Evolutionary conservation across 1,284 basidiomycete species (phyloP), one percentile per base, ranked within the genome.

Genomic region (Boletus smithii): DNA sequence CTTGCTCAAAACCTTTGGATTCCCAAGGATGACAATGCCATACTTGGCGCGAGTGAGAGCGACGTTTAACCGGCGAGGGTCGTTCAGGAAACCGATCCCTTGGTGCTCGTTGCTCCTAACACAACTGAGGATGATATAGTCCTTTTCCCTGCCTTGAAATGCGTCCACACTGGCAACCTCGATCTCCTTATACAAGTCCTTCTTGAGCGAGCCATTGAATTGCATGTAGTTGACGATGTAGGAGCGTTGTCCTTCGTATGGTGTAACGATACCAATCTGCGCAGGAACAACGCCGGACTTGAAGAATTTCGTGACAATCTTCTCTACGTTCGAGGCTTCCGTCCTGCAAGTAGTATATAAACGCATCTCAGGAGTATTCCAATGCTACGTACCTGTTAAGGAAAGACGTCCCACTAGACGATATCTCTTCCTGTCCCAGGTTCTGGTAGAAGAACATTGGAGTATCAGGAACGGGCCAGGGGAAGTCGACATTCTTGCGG

Each of bases 401-500:
- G 80, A 97, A 99, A 8, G 95, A 98, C 0, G 97, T 99, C 40
- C 97, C 97, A 64, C 91, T 95, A 48, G 91, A 93, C 20, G 95
- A 98, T 55, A 99, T 99, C 69, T 99, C 97, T 67, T 99, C 97
- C 59, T 98, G 97, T 0, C 97, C 97, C 38, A 99, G 70, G 65
- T 99, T 99, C 76, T 98, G 95, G 72, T 98, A 97, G 76, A 99
- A 99, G 76, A 98, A 97, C 95, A 99, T 99, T 16, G 97, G 97
- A 7, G 92, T 94, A 59, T 94, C 91, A n/a, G 91, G 88, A 27
- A 92, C 83, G 4, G 97, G 97, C 97, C 97, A 99, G 1, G 97
- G 97, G 72, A 99, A 99, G 68, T 99, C 95, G 42, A 99, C 92
- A 59, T 97, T 93, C 76, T 95, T 97, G 69, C 95, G 81, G 56